Base-by-base conservation (phyloP, 2,329 filamentous ascomycete genomes). In the Pseudocercospora crystallina region DNA sequence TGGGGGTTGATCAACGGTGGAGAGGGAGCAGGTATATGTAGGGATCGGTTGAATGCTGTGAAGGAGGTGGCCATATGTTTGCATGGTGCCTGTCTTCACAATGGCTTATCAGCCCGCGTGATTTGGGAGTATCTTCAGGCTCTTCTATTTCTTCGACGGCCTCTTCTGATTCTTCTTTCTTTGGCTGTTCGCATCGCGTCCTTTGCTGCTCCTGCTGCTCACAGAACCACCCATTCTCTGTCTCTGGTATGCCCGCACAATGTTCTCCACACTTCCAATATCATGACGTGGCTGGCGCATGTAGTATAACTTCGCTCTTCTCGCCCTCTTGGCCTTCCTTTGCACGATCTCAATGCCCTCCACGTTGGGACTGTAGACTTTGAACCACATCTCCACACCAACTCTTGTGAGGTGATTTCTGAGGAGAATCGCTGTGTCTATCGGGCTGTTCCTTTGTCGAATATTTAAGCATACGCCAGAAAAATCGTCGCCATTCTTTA, bases 351-450 rank as follows among this genome's bases (percentile, higher is more conserved):
- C 92, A 65, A 99, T 90, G 58, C 89, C 89, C 68, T 87, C 84
- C 30, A 97, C 86, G 67, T 89, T 87, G 54, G 92, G 92, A 67
- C 84, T 89, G 77, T 94, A 97, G 52, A 97, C 79, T 79, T 99
- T 99, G 73, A 88, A 90, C 85, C 90, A 96, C 89, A 96, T 94
- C 80, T 99, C 94, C 53, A 96, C 89, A 54, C 89, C 89, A 5
- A 95, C 83, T 62, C 88, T 83, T 60, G 89, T 91, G 62, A 99
- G 76, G 68, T 95, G 85, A 63, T 92, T 92, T 49, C 94, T 82
- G 53, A 99, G 78, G 53, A 96, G 75, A 48, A 99, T 86, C 4
- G 88, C 87, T 2, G 90, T 95, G 74, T 97, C 92, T 53, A 94
- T 82, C 53, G 90, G 63, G 10, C 54, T 90, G n/a, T 66, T 57